These are phyloP conservation scores for Neurospora sp. DNA, from an alignment of 2,329 filamentous ascomycete species.

Conservation along the genomic window DNA sequence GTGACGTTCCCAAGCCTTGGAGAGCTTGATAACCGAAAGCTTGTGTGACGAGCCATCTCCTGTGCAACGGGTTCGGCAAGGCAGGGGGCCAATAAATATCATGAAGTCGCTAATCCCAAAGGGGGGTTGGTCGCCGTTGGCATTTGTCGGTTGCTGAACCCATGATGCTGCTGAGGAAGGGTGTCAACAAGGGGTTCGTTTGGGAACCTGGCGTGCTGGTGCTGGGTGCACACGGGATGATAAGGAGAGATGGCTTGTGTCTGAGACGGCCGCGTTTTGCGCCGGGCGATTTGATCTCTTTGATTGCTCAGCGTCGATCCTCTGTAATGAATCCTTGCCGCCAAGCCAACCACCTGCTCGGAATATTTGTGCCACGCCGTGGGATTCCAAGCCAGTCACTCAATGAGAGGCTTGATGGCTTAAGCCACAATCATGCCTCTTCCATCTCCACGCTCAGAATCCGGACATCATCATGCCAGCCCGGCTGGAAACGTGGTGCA, in stretches of 20 bases:
- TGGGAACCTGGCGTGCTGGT: not conserved
- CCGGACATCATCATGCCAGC: not conserved
- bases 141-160: not conserved
- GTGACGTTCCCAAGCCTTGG: not conserved
- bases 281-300: conserved; percentile 14
- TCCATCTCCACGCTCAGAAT: not conserved
- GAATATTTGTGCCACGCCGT: not conserved
- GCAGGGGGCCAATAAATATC: not conserved
- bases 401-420: not conserved
- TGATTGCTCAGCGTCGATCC: conserved; percentile 5
- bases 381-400: not conserved
- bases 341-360: not conserved
- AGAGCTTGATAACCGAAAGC: not conserved
- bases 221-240: not conserved
- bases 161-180: not conserved
- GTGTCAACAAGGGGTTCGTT: not conserved
- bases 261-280: conserved; percentile 7
- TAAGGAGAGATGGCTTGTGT: not conserved
- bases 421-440: not conserved
- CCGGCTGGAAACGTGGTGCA: not conserved
- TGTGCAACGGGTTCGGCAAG: not conserved
- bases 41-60: not conserved
- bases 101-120: not conserved
- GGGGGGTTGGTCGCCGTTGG: not conserved
- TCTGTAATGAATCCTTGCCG: not conserved